Evolutionary conservation across 306 rosid species (phyloP).

Genomic region (Ormosia emarginata): DNA sequence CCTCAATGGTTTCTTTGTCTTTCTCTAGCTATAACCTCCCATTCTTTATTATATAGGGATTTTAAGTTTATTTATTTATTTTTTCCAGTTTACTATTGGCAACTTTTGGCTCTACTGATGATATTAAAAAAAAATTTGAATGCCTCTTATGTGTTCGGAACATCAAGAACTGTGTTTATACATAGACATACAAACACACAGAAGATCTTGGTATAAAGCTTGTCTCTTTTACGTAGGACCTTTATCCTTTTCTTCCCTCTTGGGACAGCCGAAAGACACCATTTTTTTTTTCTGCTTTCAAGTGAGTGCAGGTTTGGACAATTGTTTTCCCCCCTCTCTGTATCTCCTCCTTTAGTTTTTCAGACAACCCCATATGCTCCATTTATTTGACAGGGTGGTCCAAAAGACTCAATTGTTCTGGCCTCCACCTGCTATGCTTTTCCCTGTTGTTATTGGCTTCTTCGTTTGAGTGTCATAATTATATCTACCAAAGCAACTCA

Average conservation of each 20-base stretch:
- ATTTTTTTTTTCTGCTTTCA: constrained; percentile 26
- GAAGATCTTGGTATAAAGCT: constrained; percentile 27
- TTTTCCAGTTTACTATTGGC: constrained; percentile 9
- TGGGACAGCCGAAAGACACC: constrained; percentile 75
- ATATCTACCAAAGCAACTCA: constrained; percentile 39
- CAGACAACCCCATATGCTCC: constrained; percentile 54
- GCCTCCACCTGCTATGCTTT: constrained; percentile 38
- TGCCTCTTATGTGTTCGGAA: not conserved
- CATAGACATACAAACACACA: constrained; percentile 20
- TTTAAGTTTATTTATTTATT: not conserved
- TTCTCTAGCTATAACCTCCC: constrained; percentile 31
- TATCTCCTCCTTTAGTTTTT: constrained; percentile 25
- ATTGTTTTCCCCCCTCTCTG: constrained; percentile 34
- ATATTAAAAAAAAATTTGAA: constrained; percentile 4
- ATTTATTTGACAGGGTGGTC: constrained; percentile 62
- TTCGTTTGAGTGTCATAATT: constrained; percentile 35
- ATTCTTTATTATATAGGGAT: not conserved
- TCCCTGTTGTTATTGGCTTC: constrained; percentile 45
- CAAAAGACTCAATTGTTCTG: constrained; percentile 37
- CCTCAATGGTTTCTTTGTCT: constrained; percentile 41
- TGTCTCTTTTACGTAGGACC: constrained; percentile 37
- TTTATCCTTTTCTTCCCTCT: constrained; percentile 76
- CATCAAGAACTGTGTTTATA: constrained; percentile 20
- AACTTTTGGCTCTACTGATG: constrained; percentile 34
- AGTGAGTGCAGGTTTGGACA: constrained; percentile 50